phyloP scores from a whole-genome alignment of 805 yeast genomes.

The Candida vaughaniae region DNA sequence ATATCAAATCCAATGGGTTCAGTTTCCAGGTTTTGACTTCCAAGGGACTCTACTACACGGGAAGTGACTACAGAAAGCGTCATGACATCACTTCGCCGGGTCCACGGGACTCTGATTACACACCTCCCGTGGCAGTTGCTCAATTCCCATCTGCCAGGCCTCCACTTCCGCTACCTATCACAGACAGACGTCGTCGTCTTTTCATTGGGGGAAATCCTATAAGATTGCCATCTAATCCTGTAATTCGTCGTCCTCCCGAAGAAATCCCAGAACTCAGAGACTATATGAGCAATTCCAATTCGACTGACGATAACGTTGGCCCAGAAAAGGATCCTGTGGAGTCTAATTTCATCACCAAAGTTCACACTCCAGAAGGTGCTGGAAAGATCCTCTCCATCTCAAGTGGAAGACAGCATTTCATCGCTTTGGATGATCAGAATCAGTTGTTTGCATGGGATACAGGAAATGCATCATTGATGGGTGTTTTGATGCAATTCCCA shows the following conservation, averaged over 20 bases:
- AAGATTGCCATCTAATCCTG: conserved; percentile 12
- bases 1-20: conserved; percentile 64
- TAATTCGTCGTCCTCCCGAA: conserved; percentile 24
- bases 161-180: background rate
- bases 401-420: conserved; percentile 64
- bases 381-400: conserved; percentile 46
- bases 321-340: conserved; percentile 12
- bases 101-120: conserved; percentile 16
- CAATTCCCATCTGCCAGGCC: background rate
- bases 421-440: conserved; percentile 54
- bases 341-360: conserved; percentile 24
- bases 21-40: conserved; percentile 58
- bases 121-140: background rate
- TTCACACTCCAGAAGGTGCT: conserved; percentile 17
- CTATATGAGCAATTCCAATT: background rate
- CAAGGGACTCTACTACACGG: conserved; percentile 59
- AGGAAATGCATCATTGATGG: conserved; percentile 29
- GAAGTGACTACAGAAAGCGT: conserved; percentile 27
- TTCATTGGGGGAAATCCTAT: background rate
- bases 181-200: background rate
- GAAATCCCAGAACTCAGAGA: conserved; percentile 13
- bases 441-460: conserved; percentile 65
- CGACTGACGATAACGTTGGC: background rate
- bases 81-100: conserved; percentile 26
- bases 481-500: conserved; percentile 44